Base-by-base conservation (phyloP, 1,284 basidiomycete species). In the Ganoderma sinense region DNA sequence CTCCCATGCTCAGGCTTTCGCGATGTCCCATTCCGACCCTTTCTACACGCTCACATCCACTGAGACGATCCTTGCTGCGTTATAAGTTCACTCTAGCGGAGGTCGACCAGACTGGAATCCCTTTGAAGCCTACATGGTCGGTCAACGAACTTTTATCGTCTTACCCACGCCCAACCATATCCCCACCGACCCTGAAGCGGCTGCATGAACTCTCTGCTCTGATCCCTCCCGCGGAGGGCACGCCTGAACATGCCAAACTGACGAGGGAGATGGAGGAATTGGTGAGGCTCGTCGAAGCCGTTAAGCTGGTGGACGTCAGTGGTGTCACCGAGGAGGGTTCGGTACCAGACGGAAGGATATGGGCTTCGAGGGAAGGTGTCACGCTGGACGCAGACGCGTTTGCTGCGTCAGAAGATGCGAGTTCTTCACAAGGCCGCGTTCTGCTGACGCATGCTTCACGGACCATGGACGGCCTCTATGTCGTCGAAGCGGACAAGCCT, bases 201-300 rank as follows among this genome's bases (percentile, higher is more conserved):
- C 84, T 94, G 2, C 89, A 94, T 75, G 81, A 88, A 56, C 85
- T 94, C 45, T 89, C 93, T 62, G 93, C 93, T 26, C 84, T 95
- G 41, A 77, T 86, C 31, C 88, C 91, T 5, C 93, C 92, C 0
- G 76, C 81, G 45, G 83, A 88, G 70, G 87, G 85, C 53, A 87
- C 91, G 0, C 73, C 77, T 5, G 86, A 88, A 69, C 85, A 89
- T 72, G 75, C 77, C 6, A 76, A 79, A 26, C 79, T 91, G 51
- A 88, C 87, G 67, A 70, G 72, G 39, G 89, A 92, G 70, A 80
- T 95, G 72, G 90, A 91, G 74, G 89, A 90, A 65, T 85, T 95
- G 56, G 83, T 94, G 69, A 87, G 85, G 72, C 83, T 95, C 8
- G 92, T 95, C 13, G 93, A 94, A 76, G 93, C 93, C 6, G 93